Base-by-base conservation (phyloP, 2,329 filamentous ascomycete genomes). In the Cladophialophora yegresii region DNA sequence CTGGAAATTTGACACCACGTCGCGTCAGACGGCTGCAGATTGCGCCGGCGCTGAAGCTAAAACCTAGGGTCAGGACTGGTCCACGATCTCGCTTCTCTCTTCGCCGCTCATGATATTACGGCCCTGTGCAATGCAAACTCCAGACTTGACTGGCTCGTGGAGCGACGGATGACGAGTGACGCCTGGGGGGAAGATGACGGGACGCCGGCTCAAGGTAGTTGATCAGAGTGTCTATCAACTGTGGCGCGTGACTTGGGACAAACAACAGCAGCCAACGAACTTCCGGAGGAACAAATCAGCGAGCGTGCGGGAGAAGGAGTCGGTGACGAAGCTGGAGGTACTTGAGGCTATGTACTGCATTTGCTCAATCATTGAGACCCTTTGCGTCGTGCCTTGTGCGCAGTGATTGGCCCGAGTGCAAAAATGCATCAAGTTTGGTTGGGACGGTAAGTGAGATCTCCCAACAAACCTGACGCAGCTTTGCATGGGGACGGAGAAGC, bases 341-440 rank as follows among this genome's bases (percentile, higher is more conserved):
- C 0, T 16, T 28, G 50, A 54, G 26, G 50, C 50, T 30, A 26
- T 54, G 23, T 30, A 54, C 20, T 6, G 43, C 28, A 45, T 58
- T 58, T 58, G 13, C 43, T 58, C 28, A 43, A 49, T 58, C 40
- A 45, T n/a, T 23, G 36, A 50, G 47, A 9, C 26, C 30, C 22
- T 28, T 59, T 16, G 57, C 45, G 57, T 53, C 20, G 7, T 51
- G 32, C 30, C 47, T 40, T 7, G 47, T 8, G 32, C 5, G 28
- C n/a, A 23, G 22, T 59, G 57, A 59, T 59, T 59, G 57, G 57
- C 20, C 7, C 12, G n/a, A 22, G 33, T 12, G 26, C 32, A 57
- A 22, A 57, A 57, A 58, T 58, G 55, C 22, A n/a, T 49, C 47
- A 59, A 23, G 57, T 59, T 59, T 59, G 55, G 57, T 59, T 59